Base-by-base conservation (phyloP, 2,329 filamentous ascomycete species). In the Endoconidiophora polonica region DNA sequence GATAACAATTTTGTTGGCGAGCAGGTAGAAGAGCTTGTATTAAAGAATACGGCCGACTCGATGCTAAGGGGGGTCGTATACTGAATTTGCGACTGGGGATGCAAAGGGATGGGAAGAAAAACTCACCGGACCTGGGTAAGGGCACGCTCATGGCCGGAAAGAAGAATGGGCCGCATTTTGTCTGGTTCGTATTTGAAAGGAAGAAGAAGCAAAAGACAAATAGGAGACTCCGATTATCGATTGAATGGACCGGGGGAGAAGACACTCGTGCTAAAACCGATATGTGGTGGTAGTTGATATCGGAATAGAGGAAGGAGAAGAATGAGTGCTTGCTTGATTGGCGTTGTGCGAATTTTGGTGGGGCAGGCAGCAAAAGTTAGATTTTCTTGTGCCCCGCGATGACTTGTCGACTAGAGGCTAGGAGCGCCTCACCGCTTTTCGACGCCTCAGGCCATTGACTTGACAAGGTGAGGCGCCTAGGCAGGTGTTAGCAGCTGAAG, bases 91-190 rank as follows among this genome's bases (percentile, higher is more conserved):
- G 29, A 33, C 29, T 43, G 39, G 52, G 38, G 41, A 46, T 26
- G 36, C 42, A 46, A 46, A 18, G 40, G 24, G 33, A 18, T 14
- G 22, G 14, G 20, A 48, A 46, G 38, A 42, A 47, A 18, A 48
- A 65, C 72, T 61, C 74, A 86, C 81, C 81, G 86, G 68, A 95
- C 90, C 69, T 95, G 87, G 65, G 86, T 94, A 68, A 94, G 77
- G 69, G 87, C 86, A 73, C 87, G 84, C 76, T 94, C 87, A 79
- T 98, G 91, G 68, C 91, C 91, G 66, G 86, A 82, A 62, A 98
- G 77, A 61, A 98, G 75, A 68, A 95, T 93, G 64, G 91, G 91
- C 73, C 91, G 86, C 91, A 98, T 98, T 55, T 68, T 86, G 70
- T 66, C 63, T 58, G 26, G 24, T 43, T 26, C 20, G 44, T 39